Conservation (phyloP, 225 moss, liverwort and hornwort genomes). For the Rhytidiadelphus loreus region DNA sequence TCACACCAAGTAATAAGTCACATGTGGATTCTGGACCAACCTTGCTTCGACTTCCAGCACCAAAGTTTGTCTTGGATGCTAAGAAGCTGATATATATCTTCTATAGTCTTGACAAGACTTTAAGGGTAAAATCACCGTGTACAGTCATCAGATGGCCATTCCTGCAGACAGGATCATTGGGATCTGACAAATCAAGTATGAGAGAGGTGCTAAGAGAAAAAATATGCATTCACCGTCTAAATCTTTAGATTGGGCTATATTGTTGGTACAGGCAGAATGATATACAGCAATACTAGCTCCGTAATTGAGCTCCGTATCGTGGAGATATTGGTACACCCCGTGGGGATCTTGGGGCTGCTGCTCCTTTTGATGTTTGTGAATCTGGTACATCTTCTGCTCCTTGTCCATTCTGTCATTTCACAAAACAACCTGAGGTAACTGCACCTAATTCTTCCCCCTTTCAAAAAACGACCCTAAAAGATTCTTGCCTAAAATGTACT, state of each 20-base stretch:
- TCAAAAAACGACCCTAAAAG: neutral
- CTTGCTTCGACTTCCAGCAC: conserved; percentile 4
- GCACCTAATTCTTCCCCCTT: neutral
- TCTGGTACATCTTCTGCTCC: conserved; percentile 10
- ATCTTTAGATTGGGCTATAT: conserved; percentile 1
- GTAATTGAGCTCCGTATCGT: neutral
- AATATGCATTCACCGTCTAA: neutral
- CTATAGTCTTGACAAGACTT: neutral
- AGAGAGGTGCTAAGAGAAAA: neutral
- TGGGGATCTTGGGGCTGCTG: conserved; percentile 2
- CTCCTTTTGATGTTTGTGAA: conserved; percentile 4
- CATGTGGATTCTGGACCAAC: neutral
- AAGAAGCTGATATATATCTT: neutral
- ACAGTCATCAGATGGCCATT: neutral
- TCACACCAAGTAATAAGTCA: neutral
- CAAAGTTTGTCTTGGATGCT: neutral
- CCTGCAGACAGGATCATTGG: neutral
- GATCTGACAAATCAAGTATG: conserved; percentile 18
- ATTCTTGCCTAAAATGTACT: neutral
- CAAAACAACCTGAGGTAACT: neutral
- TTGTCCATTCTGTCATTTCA: conserved; percentile 24
- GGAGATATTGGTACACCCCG: neutral
- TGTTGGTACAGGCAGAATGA: neutral
- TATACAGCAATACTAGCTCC: conserved; percentile 6
- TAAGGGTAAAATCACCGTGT: neutral